A percentile compares a stretch with the other conserved stretches of the same genome.
phyloP scores from a whole-genome alignment of 495 filamentous ascomycete genomes.

The Aspergillus cavernicola region DNA sequence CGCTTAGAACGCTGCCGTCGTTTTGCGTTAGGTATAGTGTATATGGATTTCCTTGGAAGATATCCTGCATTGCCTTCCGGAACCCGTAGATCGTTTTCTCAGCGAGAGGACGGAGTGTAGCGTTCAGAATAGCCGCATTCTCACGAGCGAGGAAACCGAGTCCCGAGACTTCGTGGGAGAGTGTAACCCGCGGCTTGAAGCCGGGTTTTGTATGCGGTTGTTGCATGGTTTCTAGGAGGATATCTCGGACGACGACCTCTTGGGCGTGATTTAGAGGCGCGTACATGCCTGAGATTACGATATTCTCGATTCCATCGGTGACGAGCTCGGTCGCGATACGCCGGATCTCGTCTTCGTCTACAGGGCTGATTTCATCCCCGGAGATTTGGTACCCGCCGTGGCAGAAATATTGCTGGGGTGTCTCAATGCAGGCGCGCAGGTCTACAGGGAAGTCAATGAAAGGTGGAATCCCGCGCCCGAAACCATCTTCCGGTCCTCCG shows the following conservation, averaged over 20 bases:
- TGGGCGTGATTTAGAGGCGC: constrained; percentile 47
- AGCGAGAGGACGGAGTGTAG: constrained; percentile 42
- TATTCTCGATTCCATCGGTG: constrained; percentile 26
- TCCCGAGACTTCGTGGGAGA: constrained; percentile 43
- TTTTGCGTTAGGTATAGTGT: constrained; percentile 52
- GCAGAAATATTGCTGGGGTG: constrained; percentile 14
- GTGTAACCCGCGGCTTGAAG: constrained; percentile 15
- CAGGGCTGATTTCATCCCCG: constrained; percentile 18
- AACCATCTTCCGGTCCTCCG: constrained; percentile 43
- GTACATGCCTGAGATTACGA: constrained; percentile 58
- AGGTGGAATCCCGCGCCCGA: constrained; percentile 46
- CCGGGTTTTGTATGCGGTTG: neutral
- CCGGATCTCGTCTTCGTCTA: constrained; percentile 17
- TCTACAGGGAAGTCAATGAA: constrained; percentile 42
- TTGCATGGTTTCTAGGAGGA: constrained; percentile 6
- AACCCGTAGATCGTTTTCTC: constrained; percentile 43
- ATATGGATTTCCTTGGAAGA: constrained; percentile 24
- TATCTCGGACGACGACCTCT: constrained; percentile 11
- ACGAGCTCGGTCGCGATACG: constrained; percentile 9
- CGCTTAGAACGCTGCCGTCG: constrained; percentile 47
- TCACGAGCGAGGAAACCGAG: constrained; percentile 49
- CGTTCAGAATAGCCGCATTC: constrained; percentile 53
- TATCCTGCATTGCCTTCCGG: constrained; percentile 35
- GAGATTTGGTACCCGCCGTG: constrained; percentile 25
- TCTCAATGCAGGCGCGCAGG: constrained; percentile 27